Conservation (phyloP, 768 basidiomycete genomes). For the Pholiota microspora region DNA sequence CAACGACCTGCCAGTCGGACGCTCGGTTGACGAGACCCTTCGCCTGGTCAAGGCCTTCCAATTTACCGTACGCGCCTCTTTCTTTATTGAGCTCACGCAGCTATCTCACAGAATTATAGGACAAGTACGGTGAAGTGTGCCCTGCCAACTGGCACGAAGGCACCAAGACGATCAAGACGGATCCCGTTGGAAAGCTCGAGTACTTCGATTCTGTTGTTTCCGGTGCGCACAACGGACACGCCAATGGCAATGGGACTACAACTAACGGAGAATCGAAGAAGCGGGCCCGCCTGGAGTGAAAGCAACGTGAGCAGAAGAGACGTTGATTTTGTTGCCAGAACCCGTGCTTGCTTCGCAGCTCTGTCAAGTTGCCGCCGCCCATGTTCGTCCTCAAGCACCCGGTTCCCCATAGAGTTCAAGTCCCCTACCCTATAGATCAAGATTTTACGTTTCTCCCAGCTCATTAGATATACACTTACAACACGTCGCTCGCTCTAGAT, state of each 20-base stretch:
- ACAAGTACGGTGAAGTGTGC: constrained; percentile 90
- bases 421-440: no score
- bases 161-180: constrained; percentile 77
- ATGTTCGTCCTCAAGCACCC: neutral
- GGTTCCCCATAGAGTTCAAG: neutral
- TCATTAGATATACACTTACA: neutral
- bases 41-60: constrained; percentile 94
- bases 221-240: constrained; percentile 34
- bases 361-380: neutral
- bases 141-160: constrained; percentile 90
- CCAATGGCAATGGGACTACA: constrained; percentile 19
- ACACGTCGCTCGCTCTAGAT: neutral
- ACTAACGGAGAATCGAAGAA: constrained; percentile 43
- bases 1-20: constrained; percentile 94
- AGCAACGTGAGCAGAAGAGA: neutral
- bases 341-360: neutral
- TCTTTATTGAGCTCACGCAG: neutral
- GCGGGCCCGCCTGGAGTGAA: constrained; percentile 55
- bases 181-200: constrained; percentile 69
- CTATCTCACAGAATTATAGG: constrained; percentile 37
- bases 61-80: constrained; percentile 60
- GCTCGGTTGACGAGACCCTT: constrained; percentile 90
- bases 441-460: neutral
- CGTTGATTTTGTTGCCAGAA: neutral
- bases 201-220: constrained; percentile 58